Evolutionary conservation across 2,329 filamentous ascomycete species (phyloP), one percentile per base, ranked within the genome.

Genomic region (Alternaria solani): DNA sequence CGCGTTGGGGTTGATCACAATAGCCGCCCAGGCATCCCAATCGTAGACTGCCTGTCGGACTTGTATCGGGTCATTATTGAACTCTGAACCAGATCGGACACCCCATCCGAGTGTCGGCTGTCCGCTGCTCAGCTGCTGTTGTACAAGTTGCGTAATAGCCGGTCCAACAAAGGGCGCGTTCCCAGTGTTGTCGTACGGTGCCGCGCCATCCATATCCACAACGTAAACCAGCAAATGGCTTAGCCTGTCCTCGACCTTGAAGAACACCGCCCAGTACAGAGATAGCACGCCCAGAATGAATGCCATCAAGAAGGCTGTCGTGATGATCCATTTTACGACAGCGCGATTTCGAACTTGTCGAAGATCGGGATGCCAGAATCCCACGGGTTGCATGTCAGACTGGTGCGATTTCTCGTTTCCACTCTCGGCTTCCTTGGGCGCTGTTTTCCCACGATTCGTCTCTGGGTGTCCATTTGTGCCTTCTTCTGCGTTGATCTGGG

Each of bases 1-100:
- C 0, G 88, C 87, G 65, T 90, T 89, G 1, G 87, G 73, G 61
- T 89, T 87, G 64, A 90, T 80, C 56, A 90, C 82, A 47, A 90
- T 82, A 0, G 88, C 88, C 0, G 85, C 87, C 81, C 85, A 90
- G 9, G 83, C 82, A 30, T 87, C 77, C 64, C 83, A 85, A 55
- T 89, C 79, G 70, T 88, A 89, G 1, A 90, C 80, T 4, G 81
- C 84, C 66, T 86, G 82, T 4, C 87, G 83, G 2, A 89, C 87
- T 16, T 80, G 78, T 34, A 84, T 77, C 0, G 86, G 84, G 56
- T 89, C 85, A 66, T 86, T 81, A 64, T 83, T 73, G 76, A 88
- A 90, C 4, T 83, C 77, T 2, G 81, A 78, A 0, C 86, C 79
- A 0, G 81, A 70, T 4, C 83, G 77, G 38, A 85, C 79, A 0